Conservation (phyloP, 2,329 filamentous ascomycete species). For the Sarocladium oryzae region DNA sequence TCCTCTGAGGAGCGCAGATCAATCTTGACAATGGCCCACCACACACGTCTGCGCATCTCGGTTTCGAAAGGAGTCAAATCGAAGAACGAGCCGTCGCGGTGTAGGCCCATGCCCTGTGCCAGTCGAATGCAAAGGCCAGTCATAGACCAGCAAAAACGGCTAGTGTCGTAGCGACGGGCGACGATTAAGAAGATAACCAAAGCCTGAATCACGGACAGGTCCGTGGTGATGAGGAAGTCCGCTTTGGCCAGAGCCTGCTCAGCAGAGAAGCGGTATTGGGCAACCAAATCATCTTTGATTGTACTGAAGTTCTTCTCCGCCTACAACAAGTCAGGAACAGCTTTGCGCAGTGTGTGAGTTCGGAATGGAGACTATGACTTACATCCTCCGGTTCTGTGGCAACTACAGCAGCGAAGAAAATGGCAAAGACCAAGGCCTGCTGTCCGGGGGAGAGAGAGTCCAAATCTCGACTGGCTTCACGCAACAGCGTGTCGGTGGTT, state of each 20-base stretch:
- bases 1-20: conserved; percentile 51
- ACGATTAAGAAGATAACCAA: conserved; percentile 49
- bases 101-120: conserved; percentile 53
- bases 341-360: neutral
- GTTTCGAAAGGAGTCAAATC: conserved; percentile 50
- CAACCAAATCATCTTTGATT: conserved; percentile 36
- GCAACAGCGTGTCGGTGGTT: conserved; percentile 54
- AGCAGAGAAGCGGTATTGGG: conserved; percentile 45
- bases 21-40: conserved; percentile 53
- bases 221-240: conserved; percentile 50
- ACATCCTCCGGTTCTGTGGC: conserved; percentile 57
- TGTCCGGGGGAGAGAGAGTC: conserved; percentile 49
- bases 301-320: conserved; percentile 30
- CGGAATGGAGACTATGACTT: conserved; percentile 9
- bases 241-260: conserved; percentile 53
- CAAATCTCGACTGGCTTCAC: conserved; percentile 53
- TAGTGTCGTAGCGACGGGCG: conserved; percentile 39
- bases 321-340: neutral
- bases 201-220: conserved; percentile 51
- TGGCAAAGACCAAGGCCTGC: conserved; percentile 58
- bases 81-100: conserved; percentile 47
- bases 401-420: conserved; percentile 52
- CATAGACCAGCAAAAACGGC: conserved; percentile 54
- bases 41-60: conserved; percentile 54
- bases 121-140: conserved; percentile 52